Percentiles rank a stretch among this genome's conserved stretches.
Conservation (phyloP, 202 grass and related monocot species). For the Setaria viridis region DNA sequence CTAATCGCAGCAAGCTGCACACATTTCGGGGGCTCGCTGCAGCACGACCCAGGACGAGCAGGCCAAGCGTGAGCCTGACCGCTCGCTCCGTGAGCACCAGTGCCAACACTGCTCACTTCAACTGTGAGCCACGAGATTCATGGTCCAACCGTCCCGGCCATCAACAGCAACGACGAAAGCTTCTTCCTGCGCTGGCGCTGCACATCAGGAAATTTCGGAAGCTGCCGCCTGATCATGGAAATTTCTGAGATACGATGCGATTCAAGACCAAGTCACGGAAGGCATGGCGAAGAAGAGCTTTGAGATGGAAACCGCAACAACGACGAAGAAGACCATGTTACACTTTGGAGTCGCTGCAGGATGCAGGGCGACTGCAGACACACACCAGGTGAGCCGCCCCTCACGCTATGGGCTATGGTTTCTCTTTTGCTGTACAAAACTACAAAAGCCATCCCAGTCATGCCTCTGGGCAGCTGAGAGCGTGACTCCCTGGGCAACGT, state of each 20-base stretch:
- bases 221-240: background rate
- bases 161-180: background rate
- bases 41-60: too few relatives aligned
- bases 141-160: background rate
- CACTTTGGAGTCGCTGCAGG: conserved; percentile 12
- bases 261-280: background rate
- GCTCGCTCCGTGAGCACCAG: background rate
- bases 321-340: too few relatives aligned
- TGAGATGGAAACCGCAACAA: background rate
- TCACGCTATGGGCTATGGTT: conserved; percentile 9
- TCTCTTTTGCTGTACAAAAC: conserved; percentile 51
- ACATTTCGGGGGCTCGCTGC: too few relatives aligned
- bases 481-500: background rate
- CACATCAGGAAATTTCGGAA: background rate
- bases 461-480: background rate
- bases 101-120: background rate
- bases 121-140: background rate
- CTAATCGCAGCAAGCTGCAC: background rate
- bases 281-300: conserved; percentile 10
- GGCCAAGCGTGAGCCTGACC: background rate
- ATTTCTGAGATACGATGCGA: background rate
- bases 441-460: background rate
- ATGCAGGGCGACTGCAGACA: background rate
- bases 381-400: conserved; percentile 8
- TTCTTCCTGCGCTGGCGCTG: too few relatives aligned